Evolutionary conservation across 2,329 filamentous ascomycete genomes (phyloP).

Genomic region (Alternaria ethzedia): DNA sequence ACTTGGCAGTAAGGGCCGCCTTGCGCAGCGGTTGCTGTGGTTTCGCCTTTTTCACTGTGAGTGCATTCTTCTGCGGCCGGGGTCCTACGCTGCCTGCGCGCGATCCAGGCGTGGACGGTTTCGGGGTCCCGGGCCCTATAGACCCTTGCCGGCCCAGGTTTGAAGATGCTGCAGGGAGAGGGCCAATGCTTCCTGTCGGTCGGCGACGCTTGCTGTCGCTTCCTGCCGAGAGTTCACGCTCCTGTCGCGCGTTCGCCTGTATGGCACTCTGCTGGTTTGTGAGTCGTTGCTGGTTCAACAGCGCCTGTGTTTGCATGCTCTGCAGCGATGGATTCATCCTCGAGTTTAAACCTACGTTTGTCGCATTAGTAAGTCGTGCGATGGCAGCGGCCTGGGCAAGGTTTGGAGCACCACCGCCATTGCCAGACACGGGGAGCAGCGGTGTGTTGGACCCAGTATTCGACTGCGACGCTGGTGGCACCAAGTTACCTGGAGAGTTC

Average conservation of each 20-base stretch:
- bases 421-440: slow-evolving; percentile 63
- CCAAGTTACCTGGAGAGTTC: slow-evolving; percentile 56
- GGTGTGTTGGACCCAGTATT: slow-evolving; percentile 57
- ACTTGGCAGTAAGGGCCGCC: slow-evolving; percentile 43
- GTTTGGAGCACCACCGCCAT: slow-evolving; percentile 60
- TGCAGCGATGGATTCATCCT: slow-evolving; percentile 41
- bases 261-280: slow-evolving; percentile 42
- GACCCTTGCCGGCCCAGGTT: slow-evolving; percentile 66
- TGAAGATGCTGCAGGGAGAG: slow-evolving; percentile 60
- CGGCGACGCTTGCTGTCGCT: slow-evolving; percentile 66
- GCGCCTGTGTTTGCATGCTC: slow-evolving; percentile 46
- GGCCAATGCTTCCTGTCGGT: slow-evolving; percentile 59
- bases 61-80: slow-evolving; percentile 53
- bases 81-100: slow-evolving; percentile 68
- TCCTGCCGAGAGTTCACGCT: slow-evolving; percentile 63
- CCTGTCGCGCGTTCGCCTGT: slow-evolving; percentile 44
- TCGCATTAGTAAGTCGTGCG: slow-evolving; percentile 47
- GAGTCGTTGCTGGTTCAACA: slow-evolving; percentile 47
- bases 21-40: slow-evolving; percentile 57
- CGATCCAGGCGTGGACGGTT: slow-evolving; percentile 59
- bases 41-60: slow-evolving; percentile 61
- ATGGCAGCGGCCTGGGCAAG: slow-evolving; percentile 59
- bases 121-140: slow-evolving; percentile 68
- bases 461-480: slow-evolving; percentile 55
- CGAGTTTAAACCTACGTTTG: slow-evolving; percentile 40